Evolutionary conservation across 2,329 filamentous ascomycete genomes (phyloP).

Genomic region (Claviceps capensis): DNA sequence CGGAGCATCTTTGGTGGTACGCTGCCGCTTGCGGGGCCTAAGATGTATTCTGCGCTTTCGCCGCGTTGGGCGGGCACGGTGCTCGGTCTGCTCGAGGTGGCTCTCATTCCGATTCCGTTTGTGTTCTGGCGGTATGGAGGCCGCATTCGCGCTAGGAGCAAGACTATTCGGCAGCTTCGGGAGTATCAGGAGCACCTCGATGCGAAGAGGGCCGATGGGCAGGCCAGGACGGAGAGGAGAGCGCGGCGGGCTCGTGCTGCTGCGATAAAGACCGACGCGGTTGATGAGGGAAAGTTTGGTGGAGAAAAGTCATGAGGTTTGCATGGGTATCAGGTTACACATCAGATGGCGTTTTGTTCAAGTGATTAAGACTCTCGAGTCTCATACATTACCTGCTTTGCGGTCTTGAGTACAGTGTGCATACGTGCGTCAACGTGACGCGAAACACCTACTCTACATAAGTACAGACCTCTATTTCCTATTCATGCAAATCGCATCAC

Average conservation of each 20-base stretch:
- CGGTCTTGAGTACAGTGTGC: too few species aligned
- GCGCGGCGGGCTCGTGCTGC: neutral
- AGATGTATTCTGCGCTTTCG: slow-evolving; percentile 55
- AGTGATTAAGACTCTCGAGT: too few species aligned
- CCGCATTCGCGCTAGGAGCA: slow-evolving; percentile 37
- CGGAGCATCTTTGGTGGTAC: slow-evolving; percentile 63
- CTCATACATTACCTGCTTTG: too few species aligned
- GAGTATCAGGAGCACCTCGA: slow-evolving; percentile 28
- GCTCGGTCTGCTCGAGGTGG: slow-evolving; percentile 58
- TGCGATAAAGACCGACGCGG: neutral
- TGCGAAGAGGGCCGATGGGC: slow-evolving; percentile 17
- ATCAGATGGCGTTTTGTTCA: too few species aligned
- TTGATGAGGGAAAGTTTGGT: neutral
- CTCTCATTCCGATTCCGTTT: slow-evolving; percentile 66
- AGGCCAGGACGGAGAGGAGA: slow-evolving; percentile 10
- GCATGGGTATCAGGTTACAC: too few species aligned
- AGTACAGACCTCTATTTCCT: too few species aligned
- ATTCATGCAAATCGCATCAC: too few species aligned
- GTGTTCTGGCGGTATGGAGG: slow-evolving; percentile 56
- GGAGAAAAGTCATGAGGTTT: neutral
- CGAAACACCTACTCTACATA: too few species aligned
- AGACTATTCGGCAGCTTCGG: slow-evolving; percentile 29
- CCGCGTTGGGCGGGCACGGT: slow-evolving; percentile 71
- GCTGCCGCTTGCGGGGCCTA: slow-evolving; percentile 59
- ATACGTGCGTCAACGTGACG: too few species aligned